Conservation (phyloP, 2,329 filamentous ascomycete species). For the Alternaria brassicicola region DNA sequence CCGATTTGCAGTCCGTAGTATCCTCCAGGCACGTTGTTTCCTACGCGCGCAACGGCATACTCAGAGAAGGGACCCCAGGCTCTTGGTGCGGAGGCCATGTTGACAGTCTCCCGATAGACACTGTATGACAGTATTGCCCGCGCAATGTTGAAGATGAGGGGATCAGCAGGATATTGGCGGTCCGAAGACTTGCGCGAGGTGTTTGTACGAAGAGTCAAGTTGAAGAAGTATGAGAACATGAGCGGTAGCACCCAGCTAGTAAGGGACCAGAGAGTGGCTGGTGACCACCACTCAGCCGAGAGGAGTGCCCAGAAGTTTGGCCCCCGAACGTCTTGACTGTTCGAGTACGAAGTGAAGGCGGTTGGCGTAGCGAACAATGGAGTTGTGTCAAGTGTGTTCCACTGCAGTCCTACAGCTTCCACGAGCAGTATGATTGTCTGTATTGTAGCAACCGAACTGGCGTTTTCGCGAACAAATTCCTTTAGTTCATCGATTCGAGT, state of each 20-base stretch:
- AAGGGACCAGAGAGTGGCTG: slow-evolving; percentile 75
- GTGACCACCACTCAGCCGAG: slow-evolving; percentile 81
- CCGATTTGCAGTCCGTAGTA: slow-evolving; percentile 73
- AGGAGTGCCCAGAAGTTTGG: slow-evolving; percentile 83
- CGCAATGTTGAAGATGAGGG: slow-evolving; percentile 85
- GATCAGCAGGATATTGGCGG: slow-evolving; percentile 72
- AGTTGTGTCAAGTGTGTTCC: slow-evolving; percentile 71
- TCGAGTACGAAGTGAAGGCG: slow-evolving; percentile 60
- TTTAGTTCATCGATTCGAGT: slow-evolving; percentile 71
- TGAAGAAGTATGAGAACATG: slow-evolving; percentile 85
- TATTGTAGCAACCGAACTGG: slow-evolving; percentile 69
- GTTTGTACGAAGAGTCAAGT: slow-evolving; percentile 69
- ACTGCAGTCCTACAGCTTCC: slow-evolving; percentile 70
- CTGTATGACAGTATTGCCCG: slow-evolving; percentile 84
- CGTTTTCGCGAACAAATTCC: slow-evolving; percentile 68
- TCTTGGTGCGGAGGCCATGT: slow-evolving; percentile 56
- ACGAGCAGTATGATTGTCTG: slow-evolving; percentile 59
- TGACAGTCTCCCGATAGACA: slow-evolving; percentile 64
- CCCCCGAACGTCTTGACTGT: slow-evolving; percentile 67
- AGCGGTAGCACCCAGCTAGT: slow-evolving; percentile 75
- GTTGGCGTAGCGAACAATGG: slow-evolving; percentile 76
- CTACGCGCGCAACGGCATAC: slow-evolving; percentile 66
- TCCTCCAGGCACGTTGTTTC: slow-evolving; percentile 71
- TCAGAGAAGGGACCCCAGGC: slow-evolving; percentile 64
- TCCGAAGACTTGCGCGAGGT: slow-evolving; percentile 51